These are phyloP conservation scores for Pichia sp. DNA, from an alignment of 1,139 yeast genomes.

Conservation along the genomic window DNA sequence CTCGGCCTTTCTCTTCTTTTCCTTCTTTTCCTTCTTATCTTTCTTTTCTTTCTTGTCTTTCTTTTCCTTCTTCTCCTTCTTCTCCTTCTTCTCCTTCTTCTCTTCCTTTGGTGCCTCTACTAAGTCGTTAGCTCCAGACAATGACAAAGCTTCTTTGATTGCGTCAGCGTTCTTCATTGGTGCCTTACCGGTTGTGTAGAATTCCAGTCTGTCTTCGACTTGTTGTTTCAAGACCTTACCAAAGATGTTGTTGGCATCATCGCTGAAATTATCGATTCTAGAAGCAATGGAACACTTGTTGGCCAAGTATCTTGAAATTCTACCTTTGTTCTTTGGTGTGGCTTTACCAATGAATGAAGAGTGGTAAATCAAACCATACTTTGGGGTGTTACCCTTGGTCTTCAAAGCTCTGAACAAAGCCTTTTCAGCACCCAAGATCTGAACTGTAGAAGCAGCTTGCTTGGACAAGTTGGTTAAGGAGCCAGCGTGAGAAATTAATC, in stretches of 20 bases:
- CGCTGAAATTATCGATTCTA: conserved; percentile 93
- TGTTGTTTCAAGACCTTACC: conserved; percentile 91
- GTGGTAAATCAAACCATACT: conserved; percentile 95
- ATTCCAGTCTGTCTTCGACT: conserved; percentile 95
- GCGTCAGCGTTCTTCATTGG: conserved; percentile 97
- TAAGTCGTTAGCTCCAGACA: conserved; percentile 45
- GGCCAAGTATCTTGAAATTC: conserved; percentile 97
- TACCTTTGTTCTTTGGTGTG: conserved; percentile 94
- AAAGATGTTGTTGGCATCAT: conserved; percentile 78
- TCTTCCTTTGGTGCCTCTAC: conserved; percentile 52
- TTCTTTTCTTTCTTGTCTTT: conserved; percentile 44
- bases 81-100: conserved; percentile 44
- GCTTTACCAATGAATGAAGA: conserved; percentile 97
- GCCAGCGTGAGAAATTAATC: conserved; percentile 97
- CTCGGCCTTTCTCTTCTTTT: conserved; percentile 37
- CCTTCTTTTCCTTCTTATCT: conserved; percentile 48
- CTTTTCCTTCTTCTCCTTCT: conserved; percentile 45
- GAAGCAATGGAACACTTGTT: conserved; percentile 99
- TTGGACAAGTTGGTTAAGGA: conserved; percentile 92
- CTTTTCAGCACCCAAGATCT: conserved; percentile 98
- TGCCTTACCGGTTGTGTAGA: conserved; percentile 93
- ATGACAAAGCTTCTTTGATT: conserved; percentile 80
- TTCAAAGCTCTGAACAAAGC: conserved; percentile 97
- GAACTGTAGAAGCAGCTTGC: conserved; percentile 98
- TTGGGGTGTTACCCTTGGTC: conserved; percentile 98